Conservation (phyloP, 306 rosid genomes). For the Quercus bicolor region DNA sequence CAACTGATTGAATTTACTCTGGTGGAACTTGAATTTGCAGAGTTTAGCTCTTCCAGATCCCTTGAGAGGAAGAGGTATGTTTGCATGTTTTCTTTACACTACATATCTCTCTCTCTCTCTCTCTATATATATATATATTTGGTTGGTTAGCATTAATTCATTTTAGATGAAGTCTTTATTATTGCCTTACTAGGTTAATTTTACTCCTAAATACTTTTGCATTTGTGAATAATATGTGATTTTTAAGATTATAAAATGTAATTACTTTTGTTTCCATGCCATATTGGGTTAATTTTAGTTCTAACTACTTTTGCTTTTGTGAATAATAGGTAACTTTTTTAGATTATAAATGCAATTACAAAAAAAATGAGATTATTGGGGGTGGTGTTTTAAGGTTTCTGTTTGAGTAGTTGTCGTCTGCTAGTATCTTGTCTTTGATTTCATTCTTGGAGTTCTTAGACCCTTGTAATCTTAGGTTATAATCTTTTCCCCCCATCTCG, state of each 20-base stretch:
- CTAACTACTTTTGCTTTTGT: too few relatives aligned
- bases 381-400: neutral
- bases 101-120: neutral
- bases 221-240: neutral
- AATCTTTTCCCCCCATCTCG: neutral
- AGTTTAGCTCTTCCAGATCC: conserved; percentile 60
- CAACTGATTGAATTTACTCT: conserved; percentile 1
- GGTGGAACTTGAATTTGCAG: conserved; percentile 51
- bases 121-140: neutral
- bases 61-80: conserved; percentile 57
- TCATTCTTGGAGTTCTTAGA: neutral
- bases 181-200: neutral
- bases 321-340: too few relatives aligned
- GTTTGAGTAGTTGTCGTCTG: neutral
- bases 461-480: neutral
- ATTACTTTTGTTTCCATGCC: too few relatives aligned
- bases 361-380: neutral
- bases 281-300: too few relatives aligned
- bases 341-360: too few relatives aligned
- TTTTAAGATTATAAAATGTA: too few relatives aligned
- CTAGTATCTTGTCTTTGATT: neutral
- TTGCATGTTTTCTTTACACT: conserved; percentile 9
- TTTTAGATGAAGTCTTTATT: neutral
- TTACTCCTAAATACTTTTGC: neutral
- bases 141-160: neutral